Evolutionary conservation across 2,329 filamentous ascomycete species (phyloP), one percentile per base, ranked within the genome.

Genomic region (Dactylellina cionopaga): DNA sequence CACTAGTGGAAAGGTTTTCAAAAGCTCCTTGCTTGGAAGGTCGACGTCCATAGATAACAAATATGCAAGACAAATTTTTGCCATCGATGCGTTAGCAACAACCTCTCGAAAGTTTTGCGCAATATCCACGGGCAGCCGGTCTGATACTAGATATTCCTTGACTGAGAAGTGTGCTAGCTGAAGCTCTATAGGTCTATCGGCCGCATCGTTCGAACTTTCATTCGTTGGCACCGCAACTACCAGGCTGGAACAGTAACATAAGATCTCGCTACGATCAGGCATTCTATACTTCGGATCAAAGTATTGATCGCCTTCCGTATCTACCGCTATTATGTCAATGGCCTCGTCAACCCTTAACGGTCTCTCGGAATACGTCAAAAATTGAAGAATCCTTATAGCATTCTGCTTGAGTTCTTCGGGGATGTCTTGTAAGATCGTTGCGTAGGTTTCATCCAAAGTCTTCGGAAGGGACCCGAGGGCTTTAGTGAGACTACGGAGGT

Each of bases 51-150:
- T 55, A 58, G 76, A 47, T 19, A 76, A 63, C 5, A 77, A 44
- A 52, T 79, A 78, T n/a, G 70, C 70, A 19, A 79, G 66, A 47
- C 77, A 78, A 22, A 76, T 52, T 47, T 47, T 35, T 25, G 76
- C 73, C 27, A 78, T 76, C 15, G 44, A 70, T 19, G 17, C 35
- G 46, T 49, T 69, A 11, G 74, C 77, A 43, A 37, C 19, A 39
- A 7, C 54, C 35, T 64, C 51, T 29, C 44, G 58, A 54, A 77
- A 59, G 17, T 52, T 35, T 7, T 73, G 49, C 22, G 17, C 19
- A 3, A 52, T 35, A n/a, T 52, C 11, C 2, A 15, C 19, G 22
- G 15, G 19, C 2, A 27, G 17, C 22, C n/a, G n/a, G n/a, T n/a
- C n/a, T n/a, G n/a, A n/a, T n/a, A n/a, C n/a, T n/a, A n/a, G n/a